Evolutionary conservation across 176 grass and related monocot genomes (phyloP).

Genomic region (Musa itinerans): DNA sequence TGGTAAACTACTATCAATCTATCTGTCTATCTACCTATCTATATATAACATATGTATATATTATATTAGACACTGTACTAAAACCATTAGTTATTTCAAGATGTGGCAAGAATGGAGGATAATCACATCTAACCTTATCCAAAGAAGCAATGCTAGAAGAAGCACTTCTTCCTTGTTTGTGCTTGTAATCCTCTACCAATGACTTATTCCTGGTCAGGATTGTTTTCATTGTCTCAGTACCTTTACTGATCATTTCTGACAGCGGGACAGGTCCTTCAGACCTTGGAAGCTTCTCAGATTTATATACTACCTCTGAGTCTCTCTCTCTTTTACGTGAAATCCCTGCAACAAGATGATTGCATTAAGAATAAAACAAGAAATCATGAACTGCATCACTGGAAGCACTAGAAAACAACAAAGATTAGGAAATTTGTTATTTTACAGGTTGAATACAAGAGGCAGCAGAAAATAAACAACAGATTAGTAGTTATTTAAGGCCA

Average conservation of each 20-base stretch:
- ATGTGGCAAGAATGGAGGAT: background rate
- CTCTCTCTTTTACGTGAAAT: constrained; percentile 24
- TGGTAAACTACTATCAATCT: no score
- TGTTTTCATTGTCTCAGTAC: constrained; percentile 29
- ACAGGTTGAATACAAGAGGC: no score
- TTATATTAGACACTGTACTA: no score
- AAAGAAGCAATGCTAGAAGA: constrained; percentile 37
- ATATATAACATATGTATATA: no score
- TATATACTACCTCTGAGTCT: constrained; percentile 24
- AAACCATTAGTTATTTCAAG: no score
- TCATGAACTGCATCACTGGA: background rate
- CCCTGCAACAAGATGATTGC: background rate
- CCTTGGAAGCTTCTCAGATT: constrained; percentile 26
- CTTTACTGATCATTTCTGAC: constrained; percentile 25
- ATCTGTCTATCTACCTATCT: no score
- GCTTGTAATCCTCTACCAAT: constrained; percentile 27
- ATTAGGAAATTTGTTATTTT: no score
- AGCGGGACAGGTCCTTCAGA: constrained; percentile 36
- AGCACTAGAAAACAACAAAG: background rate
- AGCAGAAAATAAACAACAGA: no score
- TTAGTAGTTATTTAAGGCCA: background rate
- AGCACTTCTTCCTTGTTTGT: constrained; percentile 31
- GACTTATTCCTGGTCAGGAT: constrained; percentile 30
- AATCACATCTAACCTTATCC: constrained; percentile 44
- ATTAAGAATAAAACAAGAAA: background rate